These are phyloP conservation scores for Stagonosporopsis cucurbitacearum DNA, from an alignment of 2,329 filamentous ascomycete genomes.

Conservation along the genomic window DNA sequence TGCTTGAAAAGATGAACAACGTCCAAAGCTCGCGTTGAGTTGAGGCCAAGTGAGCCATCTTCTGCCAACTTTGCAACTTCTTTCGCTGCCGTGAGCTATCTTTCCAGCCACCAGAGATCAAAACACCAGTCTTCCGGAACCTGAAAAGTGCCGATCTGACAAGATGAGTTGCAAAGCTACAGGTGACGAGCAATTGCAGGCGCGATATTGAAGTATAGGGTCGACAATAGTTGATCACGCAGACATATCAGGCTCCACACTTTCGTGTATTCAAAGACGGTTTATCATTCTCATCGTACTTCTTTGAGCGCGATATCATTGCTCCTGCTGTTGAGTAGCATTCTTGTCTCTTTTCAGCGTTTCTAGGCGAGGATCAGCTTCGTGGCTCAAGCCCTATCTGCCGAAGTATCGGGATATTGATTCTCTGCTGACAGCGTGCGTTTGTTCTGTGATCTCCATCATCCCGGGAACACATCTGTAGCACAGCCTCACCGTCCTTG, in stretches of 20 bases:
- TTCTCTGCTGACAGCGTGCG: conserved; percentile 5
- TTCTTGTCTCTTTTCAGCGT: neutral
- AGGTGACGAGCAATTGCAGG: neutral
- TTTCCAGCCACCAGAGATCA: neutral
- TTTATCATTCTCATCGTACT: neutral
- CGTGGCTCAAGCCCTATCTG: neutral
- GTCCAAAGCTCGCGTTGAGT: neutral
- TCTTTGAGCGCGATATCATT: neutral
- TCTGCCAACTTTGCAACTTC: neutral
- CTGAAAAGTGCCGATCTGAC: neutral
- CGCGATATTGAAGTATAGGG: neutral
- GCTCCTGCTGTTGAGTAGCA: conserved; percentile 4
- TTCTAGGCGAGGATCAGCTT: conserved; percentile 3
- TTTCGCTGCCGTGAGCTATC: neutral
- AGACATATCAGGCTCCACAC: neutral
- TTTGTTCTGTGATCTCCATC: conserved; percentile 5
- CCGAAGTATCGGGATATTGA: conserved; percentile 3
- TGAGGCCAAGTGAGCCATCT: neutral
- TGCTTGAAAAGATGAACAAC: neutral
- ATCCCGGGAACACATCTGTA: conserved; percentile 18
- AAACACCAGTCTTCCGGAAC: neutral
- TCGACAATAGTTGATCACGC: neutral
- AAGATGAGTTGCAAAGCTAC: neutral
- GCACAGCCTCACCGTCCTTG: conserved; percentile 22
- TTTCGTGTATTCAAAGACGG: neutral